Base-by-base conservation (phyloP, 768 basidiomycete species). In the Tylopilus balloui region DNA sequence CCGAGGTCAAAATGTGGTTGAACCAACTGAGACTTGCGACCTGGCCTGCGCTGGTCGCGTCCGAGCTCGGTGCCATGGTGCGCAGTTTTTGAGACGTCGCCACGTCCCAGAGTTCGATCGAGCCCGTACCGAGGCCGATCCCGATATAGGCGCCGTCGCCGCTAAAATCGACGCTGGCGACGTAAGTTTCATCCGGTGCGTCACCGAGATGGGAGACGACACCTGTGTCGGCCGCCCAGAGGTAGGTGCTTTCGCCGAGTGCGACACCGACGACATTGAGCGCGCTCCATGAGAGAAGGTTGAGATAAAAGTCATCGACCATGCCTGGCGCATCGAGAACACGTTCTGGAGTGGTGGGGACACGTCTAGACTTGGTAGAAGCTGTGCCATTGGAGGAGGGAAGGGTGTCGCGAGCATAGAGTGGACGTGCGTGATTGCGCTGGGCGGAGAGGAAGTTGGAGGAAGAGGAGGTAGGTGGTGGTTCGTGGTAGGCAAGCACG, bases 261-360 rank as follows among this genome's bases (percentile, higher is more conserved):
- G 88, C 95, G 47, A 99, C 94, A 2, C 88, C 93, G 11, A 99
- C 82, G 23, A 84, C 71, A 66, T 98, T 97, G 56, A 80, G 79
- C 35, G 77, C 78, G 29, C 87, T 88, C 96, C 96, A 99, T 15
- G 85, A 79, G 44, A 97, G 67, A 45, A 99, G 75, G 66, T 98
- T 99, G 62, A 99, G 81, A 63, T 99, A 99, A 67, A 95, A 99
- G 67, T 99, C 96, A 56, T 98, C 92, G 10, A 84, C 77, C 77
- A 89, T 84, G 6, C 91, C 91, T 1, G 93, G 93, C 0, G 95
- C 95, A 58, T 98, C 96, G 10, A 99, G 77, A 8, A 97, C 92
- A n/a, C 92, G 80, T 58, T 95, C 89, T 0, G 95, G 91, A 20
- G 84, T 81, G 0, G 88, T 88, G 0, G 92, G 79, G 46, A 97